Base-by-base conservation (phyloP, 1,284 basidiomycete genomes). In the Cystobasidium pallidum region DNA sequence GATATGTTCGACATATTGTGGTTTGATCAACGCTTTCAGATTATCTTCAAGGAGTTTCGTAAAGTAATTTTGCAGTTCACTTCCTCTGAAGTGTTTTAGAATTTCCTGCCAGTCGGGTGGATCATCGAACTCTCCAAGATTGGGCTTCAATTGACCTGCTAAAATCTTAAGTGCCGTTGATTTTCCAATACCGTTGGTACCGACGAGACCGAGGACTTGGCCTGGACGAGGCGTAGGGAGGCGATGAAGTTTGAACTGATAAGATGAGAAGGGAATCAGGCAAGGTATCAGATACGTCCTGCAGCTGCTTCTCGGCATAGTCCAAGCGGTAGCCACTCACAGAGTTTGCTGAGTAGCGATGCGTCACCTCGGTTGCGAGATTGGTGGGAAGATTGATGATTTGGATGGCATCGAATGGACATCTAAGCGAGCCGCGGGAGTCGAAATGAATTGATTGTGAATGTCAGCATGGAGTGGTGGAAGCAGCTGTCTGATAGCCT, bases 11-110 rank as follows among this genome's bases (percentile, higher is more conserved):
- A 98, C 94, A 80, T 98, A 98, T 86, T 98, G 94, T 0, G 94
- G 94, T 82, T 98, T 98, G 82, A 97, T 97, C 75, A 98, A 86
- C 0, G 94, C 94, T 83, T 96, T 96, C 79, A 97, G 85, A 80
- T 98, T 94, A 81, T 98, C 94, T 82, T 97, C 94, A 28, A 98
- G 86, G n/a, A 97, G 91, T 82, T 96, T 96, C 64, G 94, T 97
- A 82, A 97, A 97, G 84, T 97, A 97, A 81, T 97, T 98, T 81
- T 97, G 94, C 36, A 97, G 86, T 82, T 97, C 94, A 2, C 93
- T 96, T 49, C 94, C 94, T 77, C 94, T 89, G 86, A 96, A 97
- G 81, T 98, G 91, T 82, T 94, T 94, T 67, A 98, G 84, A 77
- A 98, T 96, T 80, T 97, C 94, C 81, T 92, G 89, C 94, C 94